phyloP scores from a whole-genome alignment of 1,139 yeast genomes.

The Sugiyamaella novakii region DNA sequence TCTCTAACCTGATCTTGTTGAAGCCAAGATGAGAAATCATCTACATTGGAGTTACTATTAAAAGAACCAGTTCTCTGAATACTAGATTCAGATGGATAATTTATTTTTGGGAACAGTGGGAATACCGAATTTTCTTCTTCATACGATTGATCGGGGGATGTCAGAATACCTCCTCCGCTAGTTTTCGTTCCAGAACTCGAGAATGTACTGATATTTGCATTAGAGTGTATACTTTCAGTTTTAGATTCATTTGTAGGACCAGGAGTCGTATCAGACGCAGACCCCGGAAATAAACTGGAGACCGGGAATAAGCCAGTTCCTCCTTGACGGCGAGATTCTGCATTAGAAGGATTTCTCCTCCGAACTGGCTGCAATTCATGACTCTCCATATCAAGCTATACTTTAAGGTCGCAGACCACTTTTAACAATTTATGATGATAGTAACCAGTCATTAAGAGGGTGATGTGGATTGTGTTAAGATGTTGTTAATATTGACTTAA shows the following conservation, averaged over 20 bases:
- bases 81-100: constrained; percentile 12
- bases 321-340: not conserved
- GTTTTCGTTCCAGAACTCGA: not conserved
- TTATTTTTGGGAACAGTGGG: constrained; percentile 20
- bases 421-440: no score
- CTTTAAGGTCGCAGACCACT: not conserved
- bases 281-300: not conserved
- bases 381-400: not conserved
- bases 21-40: constrained; percentile 14
- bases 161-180: constrained; percentile 1
- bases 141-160: constrained; percentile 4
- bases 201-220: not conserved
- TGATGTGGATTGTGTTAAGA: no score
- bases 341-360: not conserved
- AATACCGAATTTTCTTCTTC: constrained; percentile 15
- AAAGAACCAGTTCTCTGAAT: constrained; percentile 6
- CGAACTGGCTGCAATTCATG: not conserved
- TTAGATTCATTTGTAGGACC: no score
- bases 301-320: not conserved
- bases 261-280: no score
- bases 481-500: no score
- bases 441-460: no score
- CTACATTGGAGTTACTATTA: constrained; percentile 12
- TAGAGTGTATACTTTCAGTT: not conserved
- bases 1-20: constrained; percentile 13